phyloP scores from a whole-genome alignment of 2,329 filamentous ascomycete genomes.

The Epichloe hybrida region DNA sequence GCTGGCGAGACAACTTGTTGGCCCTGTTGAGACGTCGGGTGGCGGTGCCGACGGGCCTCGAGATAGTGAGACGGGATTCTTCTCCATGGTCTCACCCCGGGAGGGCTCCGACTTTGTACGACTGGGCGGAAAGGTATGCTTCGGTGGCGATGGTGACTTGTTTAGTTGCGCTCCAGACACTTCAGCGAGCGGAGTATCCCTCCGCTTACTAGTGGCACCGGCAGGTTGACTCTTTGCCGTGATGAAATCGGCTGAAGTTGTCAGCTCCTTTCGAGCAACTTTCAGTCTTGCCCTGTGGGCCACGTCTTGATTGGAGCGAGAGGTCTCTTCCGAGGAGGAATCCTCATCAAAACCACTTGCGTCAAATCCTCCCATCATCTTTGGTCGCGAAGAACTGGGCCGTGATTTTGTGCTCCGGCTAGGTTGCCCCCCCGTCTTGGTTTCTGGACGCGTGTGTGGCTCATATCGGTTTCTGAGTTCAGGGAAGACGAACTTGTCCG shows the following conservation, averaged over 20 bases:
- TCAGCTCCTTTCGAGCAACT: slow-evolving; percentile 10
- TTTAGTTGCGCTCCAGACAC: slow-evolving; percentile 28
- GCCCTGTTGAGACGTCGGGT: not conserved
- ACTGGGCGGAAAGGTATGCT: slow-evolving; percentile 9
- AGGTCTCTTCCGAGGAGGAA: slow-evolving; percentile 10
- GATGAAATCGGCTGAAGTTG: slow-evolving; percentile 24
- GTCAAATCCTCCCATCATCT: slow-evolving; percentile 21
- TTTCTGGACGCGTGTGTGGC: not conserved
- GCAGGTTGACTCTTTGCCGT: slow-evolving; percentile 27
- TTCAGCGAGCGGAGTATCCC: slow-evolving; percentile 26
- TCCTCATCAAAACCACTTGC: slow-evolving; percentile 26
- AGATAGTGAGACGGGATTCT: slow-evolving; percentile 1
- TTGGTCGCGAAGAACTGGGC: slow-evolving; percentile 8
- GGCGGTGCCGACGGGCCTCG: slow-evolving; percentile 7
- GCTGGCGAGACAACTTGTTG: not conserved
- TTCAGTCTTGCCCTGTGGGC: not conserved
- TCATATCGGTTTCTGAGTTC: slow-evolving; percentile 26
- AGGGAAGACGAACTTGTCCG: slow-evolving; percentile 33
- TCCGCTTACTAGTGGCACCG: slow-evolving; percentile 14
- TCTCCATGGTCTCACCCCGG: slow-evolving; percentile 6
- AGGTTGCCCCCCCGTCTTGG: slow-evolving; percentile 5
- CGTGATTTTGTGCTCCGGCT: not conserved
- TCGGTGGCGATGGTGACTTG: slow-evolving; percentile 23
- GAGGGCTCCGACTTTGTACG: slow-evolving; percentile 27
- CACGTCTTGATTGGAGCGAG: not conserved